Evolutionary conservation across 352 stramenopile genomes (phyloP).

Genomic region (Phytophthora pluvialis): DNA sequence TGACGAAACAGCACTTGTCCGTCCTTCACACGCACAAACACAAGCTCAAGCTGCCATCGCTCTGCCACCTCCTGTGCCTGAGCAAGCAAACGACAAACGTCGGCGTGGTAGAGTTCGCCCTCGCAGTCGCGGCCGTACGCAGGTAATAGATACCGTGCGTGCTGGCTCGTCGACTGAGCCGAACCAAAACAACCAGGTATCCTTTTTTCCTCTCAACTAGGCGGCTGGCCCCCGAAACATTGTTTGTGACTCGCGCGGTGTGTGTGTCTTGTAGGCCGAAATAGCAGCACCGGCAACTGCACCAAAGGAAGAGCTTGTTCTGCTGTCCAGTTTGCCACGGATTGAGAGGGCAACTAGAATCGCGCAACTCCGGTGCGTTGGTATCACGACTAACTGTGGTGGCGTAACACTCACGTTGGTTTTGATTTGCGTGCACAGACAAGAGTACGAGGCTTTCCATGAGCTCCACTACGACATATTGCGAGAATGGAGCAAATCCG

Average conservation of each 20-base stretch:
- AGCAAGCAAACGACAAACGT: slow-evolving; percentile 14
- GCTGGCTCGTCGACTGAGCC: slow-evolving; percentile 2
- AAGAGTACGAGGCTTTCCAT: slow-evolving; percentile 61
- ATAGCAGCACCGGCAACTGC: background rate
- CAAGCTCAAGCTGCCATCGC: slow-evolving; percentile 7
- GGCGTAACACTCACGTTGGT: background rate
- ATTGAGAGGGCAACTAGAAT: slow-evolving; percentile 41
- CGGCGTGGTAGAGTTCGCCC: slow-evolving; percentile 15
- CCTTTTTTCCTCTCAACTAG: background rate
- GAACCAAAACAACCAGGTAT: slow-evolving; percentile 26
- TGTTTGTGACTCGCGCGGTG: slow-evolving; percentile 11
- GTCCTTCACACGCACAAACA: background rate
- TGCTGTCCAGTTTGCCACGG: slow-evolving; percentile 30
- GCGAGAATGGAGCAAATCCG: slow-evolving; percentile 50
- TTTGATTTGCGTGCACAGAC: slow-evolving; percentile 25
- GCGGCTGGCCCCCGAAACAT: background rate
- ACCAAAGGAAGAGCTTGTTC: slow-evolving; percentile 11
- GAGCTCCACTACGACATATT: slow-evolving; percentile 52
- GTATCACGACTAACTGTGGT: background rate
- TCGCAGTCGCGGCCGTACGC: slow-evolving; percentile 15
- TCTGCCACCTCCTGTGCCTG: background rate
- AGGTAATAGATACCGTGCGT: background rate
- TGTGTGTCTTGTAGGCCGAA: slow-evolving; percentile 13
- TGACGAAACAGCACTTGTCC: slow-evolving; percentile 32
- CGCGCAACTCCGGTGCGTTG: slow-evolving; percentile 38